Evolutionary conservation across 2,329 filamentous ascomycete species (phyloP).

Genomic region (Colletotrichum siamense): DNA sequence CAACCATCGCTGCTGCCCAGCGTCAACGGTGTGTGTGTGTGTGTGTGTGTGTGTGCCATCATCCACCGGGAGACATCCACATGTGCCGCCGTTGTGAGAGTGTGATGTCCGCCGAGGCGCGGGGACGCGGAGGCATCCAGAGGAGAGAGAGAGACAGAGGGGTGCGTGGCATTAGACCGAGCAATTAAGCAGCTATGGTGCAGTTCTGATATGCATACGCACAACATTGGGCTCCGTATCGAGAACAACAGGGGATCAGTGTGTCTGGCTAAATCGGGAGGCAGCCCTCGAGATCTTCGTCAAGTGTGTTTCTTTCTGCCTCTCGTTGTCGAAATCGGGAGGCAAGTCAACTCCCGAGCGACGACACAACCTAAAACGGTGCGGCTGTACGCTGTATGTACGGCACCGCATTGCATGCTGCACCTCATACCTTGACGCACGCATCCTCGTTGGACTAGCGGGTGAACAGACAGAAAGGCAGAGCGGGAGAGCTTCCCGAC

Average conservation of each 20-base stretch:
- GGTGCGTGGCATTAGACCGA: not conserved
- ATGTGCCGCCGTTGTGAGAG: not conserved
- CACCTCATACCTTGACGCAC: not conserved
- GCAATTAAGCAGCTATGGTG: not conserved
- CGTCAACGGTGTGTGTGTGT: not conserved
- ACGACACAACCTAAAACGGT: not conserved
- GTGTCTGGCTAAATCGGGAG: not conserved
- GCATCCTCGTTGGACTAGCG: not conserved
- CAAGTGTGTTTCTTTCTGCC: not conserved
- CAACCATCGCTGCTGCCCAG: not conserved
- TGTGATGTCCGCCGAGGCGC: not conserved
- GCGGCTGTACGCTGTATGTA: not conserved
- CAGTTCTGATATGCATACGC: not conserved
- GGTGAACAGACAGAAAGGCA: not conserved
- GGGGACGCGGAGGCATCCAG: not conserved
- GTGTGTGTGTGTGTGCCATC: too few relatives aligned
- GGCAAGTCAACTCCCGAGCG: not conserved
- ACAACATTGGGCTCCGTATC: not conserved
- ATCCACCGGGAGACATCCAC: too few relatives aligned
- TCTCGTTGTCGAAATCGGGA: not conserved
- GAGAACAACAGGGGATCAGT: not conserved
- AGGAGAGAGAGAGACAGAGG: not conserved
- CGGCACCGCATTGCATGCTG: not conserved
- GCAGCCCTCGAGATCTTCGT: not conserved
- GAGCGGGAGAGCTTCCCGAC: not conserved